Base-by-base conservation (phyloP, 257 asterid species). In the Solanum corneliomulleri region DNA sequence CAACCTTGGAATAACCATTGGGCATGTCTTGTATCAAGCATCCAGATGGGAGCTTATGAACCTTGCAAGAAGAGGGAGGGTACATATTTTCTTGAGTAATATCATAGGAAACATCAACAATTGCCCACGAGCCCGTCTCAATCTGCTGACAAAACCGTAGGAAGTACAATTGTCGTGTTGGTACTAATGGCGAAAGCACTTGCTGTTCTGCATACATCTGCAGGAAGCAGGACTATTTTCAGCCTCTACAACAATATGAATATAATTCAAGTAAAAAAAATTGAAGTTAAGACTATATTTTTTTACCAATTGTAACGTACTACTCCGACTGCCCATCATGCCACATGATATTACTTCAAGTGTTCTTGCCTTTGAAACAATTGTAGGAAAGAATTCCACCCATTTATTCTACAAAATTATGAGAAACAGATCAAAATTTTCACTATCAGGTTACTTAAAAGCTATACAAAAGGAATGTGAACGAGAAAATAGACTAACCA, bases 21-120 rank as follows among this genome's bases (percentile, higher is more conserved):
- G 99, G 98, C 98, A 97, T 94, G 88, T 97, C 99, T 91, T 95
- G 98, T 23, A 97, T 94, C 89, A 96, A 88, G 84, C 99, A 96
- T 27, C 99, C 99, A 15, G 99, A 97, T 86, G 99, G 99, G 58
- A 95, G 96, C 89, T 88, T 91, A 62, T 89, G 94, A 62, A 92
- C 92, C 89, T 90, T 94, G 85, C 92, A 90, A 16, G 85, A 80
- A 2, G 93, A 91, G 1, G 93, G 85, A 58, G 98, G 89, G 37
- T 91, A 85, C 81, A 92, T 90, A 89, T 85, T 89, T 25, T 93
- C 98, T 75, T 90, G 98, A 18, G 94, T 93, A 71, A 93, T 64
- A 84, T 97, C 98, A 11, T 92, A 96, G 6, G 99, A 96, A 89
- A 97, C 97, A 52, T 97, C 98, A 6, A 92, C 99, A 15, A 97